Conservation (phyloP, 139 green algal genomes). For the Mesostigma viride region DNA sequence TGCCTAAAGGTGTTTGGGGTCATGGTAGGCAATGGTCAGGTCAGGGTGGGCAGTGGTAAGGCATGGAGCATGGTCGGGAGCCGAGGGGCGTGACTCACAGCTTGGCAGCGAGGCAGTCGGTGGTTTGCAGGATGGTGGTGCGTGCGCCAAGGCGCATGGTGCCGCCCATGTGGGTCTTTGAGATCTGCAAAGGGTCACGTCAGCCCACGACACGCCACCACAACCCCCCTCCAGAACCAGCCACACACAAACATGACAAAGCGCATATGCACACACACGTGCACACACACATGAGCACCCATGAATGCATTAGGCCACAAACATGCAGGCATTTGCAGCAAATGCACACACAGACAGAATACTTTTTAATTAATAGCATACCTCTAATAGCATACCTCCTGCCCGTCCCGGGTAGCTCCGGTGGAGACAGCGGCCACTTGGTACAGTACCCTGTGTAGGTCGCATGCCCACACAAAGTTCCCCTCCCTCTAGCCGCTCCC, state of each 20-base stretch:
- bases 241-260: not conserved
- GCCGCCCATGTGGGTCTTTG: conserved; percentile 81
- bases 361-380: too few relatives aligned
- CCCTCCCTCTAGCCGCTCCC: too few relatives aligned
- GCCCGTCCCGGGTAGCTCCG: too few relatives aligned
- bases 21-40: too few relatives aligned
- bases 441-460: too few relatives aligned
- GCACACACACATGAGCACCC: not conserved
- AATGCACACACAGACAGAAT: too few relatives aligned
- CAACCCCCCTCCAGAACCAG: not conserved
- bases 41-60: too few relatives aligned
- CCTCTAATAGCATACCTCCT: too few relatives aligned
- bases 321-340: not conserved
- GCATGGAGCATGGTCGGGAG: too few relatives aligned
- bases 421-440: too few relatives aligned
- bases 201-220: not conserved
- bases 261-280: not conserved
- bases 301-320: not conserved
- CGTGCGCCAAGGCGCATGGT: conserved; percentile 93
- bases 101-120: conserved; percentile 79
- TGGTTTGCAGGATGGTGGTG: conserved; percentile 75
- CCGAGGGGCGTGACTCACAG: conserved; percentile 45
- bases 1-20: too few relatives aligned
- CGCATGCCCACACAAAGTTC: too few relatives aligned
- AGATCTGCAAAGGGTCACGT: conserved; percentile 22